Conservation (phyloP, 1,139 yeast genomes). For the Geotrichum reessii region DNA sequence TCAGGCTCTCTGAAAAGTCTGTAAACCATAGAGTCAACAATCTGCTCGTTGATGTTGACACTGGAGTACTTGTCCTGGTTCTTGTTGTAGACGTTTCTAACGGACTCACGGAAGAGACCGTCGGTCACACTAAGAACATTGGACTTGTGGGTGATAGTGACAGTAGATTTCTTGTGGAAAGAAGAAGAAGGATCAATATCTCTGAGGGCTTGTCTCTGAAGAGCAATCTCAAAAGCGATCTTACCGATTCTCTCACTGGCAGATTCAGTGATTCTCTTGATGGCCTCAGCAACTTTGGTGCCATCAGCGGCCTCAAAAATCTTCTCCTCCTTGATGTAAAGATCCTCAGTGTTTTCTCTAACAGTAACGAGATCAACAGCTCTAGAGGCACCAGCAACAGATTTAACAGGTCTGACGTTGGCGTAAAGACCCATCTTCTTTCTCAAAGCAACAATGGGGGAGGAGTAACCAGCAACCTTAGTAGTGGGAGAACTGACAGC, state of each 20-base stretch:
- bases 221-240: conserved; percentile 87
- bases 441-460: conserved; percentile 96
- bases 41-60: conserved; percentile 80
- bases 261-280: conserved; percentile 84
- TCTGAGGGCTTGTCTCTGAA: conserved; percentile 80
- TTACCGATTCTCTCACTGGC: conserved; percentile 84
- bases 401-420: conserved; percentile 94
- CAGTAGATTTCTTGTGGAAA: conserved; percentile 49
- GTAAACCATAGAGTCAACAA: conserved; percentile 98
- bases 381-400: conserved; percentile 75
- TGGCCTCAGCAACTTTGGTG: conserved; percentile 90
- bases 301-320: conserved; percentile 65
- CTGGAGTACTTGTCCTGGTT: conserved; percentile 50
- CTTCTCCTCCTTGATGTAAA: conserved; percentile 89
- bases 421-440: conserved; percentile 92
- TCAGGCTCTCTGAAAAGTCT: conserved; percentile 97
- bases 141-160: conserved; percentile 94
- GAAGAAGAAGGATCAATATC: conserved; percentile 50
- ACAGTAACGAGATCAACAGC: conserved; percentile 97
- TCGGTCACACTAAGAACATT: conserved; percentile 89
- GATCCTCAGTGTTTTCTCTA: conserved; percentile 96
- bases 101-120: conserved; percentile 92
- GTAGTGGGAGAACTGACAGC: conserved; percentile 91
- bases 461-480: conserved; percentile 92
- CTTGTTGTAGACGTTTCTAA: conserved; percentile 68